Conservation (phyloP, 2,329 filamentous ascomycete species). For the Ophiostoma quercus region DNA sequence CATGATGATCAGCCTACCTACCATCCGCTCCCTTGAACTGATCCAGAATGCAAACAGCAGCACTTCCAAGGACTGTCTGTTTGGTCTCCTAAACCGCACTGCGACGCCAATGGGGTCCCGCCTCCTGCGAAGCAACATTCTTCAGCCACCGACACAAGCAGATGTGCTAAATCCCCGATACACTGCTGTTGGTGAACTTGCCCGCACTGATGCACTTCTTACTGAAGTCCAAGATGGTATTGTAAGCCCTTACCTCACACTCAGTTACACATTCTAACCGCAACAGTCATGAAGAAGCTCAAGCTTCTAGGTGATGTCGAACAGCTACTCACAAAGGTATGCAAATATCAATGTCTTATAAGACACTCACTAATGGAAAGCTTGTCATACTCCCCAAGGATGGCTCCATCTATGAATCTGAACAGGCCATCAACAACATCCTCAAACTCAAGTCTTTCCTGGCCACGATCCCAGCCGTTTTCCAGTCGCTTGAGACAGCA, state of each 20-base stretch:
- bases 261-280: rapidly evolving
- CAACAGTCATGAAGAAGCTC: slow-evolving; percentile 25
- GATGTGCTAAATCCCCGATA: slow-evolving; percentile 66
- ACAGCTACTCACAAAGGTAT: slow-evolving; percentile 67
- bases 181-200: slow-evolving; percentile 77
- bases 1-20: slow-evolving; percentile 92
- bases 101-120: slow-evolving; percentile 83
- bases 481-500: slow-evolving; percentile 61
- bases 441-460: slow-evolving; percentile 82
- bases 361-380: slow-evolving; percentile 36
- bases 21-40: slow-evolving; percentile 79
- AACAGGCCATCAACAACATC: slow-evolving; percentile 80
- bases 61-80: slow-evolving; percentile 76
- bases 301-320: slow-evolving; percentile 75
- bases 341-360: not conserved
- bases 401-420: slow-evolving; percentile 60
- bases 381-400: slow-evolving; percentile 69
- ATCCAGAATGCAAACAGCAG: slow-evolving; percentile 77
- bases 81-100: slow-evolving; percentile 80
- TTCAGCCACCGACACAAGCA: slow-evolving; percentile 75
- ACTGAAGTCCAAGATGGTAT: slow-evolving; percentile 63
- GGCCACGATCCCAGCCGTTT: slow-evolving; percentile 59
- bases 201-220: slow-evolving; percentile 79
- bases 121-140: slow-evolving; percentile 74
- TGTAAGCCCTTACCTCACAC: not conserved